Evolutionary conservation across 2,329 filamentous ascomycete species (phyloP), one percentile per base, ranked within the genome.

Genomic region (Dothideomycetes sp.): DNA sequence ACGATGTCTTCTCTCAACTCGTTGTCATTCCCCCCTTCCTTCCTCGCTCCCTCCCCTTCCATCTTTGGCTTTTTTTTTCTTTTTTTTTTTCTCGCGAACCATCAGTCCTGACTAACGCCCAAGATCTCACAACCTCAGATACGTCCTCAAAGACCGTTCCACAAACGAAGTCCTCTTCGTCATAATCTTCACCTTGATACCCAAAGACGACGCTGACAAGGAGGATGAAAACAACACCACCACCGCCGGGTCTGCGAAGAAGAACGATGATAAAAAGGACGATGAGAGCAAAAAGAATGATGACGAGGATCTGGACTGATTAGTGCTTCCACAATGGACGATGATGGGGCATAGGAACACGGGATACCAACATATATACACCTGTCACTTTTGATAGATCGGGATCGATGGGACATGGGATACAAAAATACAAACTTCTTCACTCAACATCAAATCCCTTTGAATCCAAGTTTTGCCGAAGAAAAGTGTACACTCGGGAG

Each of bases 121-220:
- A 56, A 84, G 83, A 70, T 82, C 84, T 68, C 84, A 93, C 65
- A 73, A 79, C 51, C 75, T 93, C 65, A 88, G 88, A 73, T 95
- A 96, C 64, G 85, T 93, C 44, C 73, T 96, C 56, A 89, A 88
- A 57, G 84, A 95, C 62, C 77, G 76, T 46, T 62, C 69, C 16
- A 89, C 84, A 0, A 75, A 75, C 33, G 74, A 84, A 23, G 73
- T 84, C 12, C 84, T 94, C 52, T 76, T 94, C 20, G 84, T 89
- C 32, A 69, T 96, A 12, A 63, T 86, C 4, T 89, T 96, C 58
- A 82, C 80, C 13, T 68, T 95, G 4, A 71, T 91, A 45, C 73
- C 80, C 7, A 78, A 76, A 41, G 78, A 84, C 33, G 70, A 82
- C 46, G 64, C 80, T n/a, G 41, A 49, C 11, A 28, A 46, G 11